Conservation (phyloP, 2,329 filamentous ascomycete genomes). For the Aspergillus melleus region DNA sequence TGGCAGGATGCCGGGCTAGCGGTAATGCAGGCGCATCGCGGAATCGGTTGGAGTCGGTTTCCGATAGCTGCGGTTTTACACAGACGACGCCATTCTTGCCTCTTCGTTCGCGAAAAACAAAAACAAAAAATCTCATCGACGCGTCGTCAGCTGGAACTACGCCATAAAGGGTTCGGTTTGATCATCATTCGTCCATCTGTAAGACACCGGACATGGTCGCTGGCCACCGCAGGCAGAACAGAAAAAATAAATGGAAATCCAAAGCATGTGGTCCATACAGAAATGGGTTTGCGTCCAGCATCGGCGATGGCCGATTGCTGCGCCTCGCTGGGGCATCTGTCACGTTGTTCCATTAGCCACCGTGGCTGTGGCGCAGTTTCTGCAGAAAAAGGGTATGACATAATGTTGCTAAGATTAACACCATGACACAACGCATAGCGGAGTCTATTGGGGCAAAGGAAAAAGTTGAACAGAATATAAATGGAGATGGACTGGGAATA, state of each 20-base stretch:
- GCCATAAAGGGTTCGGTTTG: neutral
- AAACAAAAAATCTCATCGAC: neutral
- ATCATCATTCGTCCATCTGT: conserved; percentile 2
- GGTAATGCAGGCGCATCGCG: conserved; percentile 11
- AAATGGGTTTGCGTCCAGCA: neutral
- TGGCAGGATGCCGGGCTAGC: conserved; percentile 8
- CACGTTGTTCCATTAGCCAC: conserved; percentile 10
- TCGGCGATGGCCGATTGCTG: conserved; percentile 13
- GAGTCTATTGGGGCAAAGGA: neutral
- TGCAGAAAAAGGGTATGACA: conserved; percentile 6
- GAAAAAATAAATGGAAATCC: neutral
- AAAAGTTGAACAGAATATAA: neutral
- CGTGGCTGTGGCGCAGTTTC: conserved; percentile 11
- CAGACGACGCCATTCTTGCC: neutral
- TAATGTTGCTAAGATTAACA: neutral
- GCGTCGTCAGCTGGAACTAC: conserved; percentile 10
- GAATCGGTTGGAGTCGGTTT: conserved; percentile 18
- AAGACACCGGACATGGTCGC: neutral
- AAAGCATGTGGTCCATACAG: neutral
- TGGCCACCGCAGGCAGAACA: neutral
- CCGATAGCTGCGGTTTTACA: neutral
- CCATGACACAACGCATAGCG: neutral
- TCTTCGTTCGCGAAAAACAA: neutral
- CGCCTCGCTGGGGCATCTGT: conserved; percentile 6
- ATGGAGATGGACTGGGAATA: neutral